These are phyloP conservation scores for Endoconidiophora laricicola DNA, from an alignment of 2,329 filamentous ascomycete genomes.

Conservation along the genomic window DNA sequence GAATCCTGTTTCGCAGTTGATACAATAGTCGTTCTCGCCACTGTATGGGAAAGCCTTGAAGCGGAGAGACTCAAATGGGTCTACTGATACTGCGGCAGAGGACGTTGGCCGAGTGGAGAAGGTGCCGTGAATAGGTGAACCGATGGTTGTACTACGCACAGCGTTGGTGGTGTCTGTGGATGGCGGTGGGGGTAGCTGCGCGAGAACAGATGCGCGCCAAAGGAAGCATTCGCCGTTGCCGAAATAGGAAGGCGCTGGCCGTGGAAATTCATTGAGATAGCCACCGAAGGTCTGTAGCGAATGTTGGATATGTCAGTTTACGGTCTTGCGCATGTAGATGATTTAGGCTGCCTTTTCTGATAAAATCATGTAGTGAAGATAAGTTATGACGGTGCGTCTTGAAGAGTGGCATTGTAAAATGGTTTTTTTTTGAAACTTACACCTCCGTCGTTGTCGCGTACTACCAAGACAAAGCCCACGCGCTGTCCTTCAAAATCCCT, in stretches of 20 bases:
- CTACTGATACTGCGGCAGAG: constrained; percentile 15
- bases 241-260: constrained; percentile 69
- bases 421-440: constrained; percentile 30
- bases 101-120: constrained; percentile 13
- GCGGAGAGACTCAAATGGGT: constrained; percentile 49
- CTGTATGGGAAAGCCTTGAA: constrained; percentile 98
- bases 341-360: not conserved
- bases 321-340: not conserved
- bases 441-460: constrained; percentile 59
- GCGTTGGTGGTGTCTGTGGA: constrained; percentile 35
- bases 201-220: constrained; percentile 42
- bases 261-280: constrained; percentile 80
- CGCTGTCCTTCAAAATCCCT: constrained; percentile 49
- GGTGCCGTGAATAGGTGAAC: constrained; percentile 15
- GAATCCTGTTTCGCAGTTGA: constrained; percentile 75
- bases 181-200: constrained; percentile 34
- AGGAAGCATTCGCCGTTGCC: constrained; percentile 89
- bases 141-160: constrained; percentile 27
- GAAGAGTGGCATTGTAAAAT: too few relatives aligned
- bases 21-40: constrained; percentile 90
- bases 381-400: too few relatives aligned
- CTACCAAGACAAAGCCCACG: constrained; percentile 78
- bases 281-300: constrained; percentile 60
- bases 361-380: not conserved
- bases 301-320: not conserved